phyloP scores from a whole-genome alignment of 192 early-diverging fungal genomes.

The Chytriomyces sp. region DNA sequence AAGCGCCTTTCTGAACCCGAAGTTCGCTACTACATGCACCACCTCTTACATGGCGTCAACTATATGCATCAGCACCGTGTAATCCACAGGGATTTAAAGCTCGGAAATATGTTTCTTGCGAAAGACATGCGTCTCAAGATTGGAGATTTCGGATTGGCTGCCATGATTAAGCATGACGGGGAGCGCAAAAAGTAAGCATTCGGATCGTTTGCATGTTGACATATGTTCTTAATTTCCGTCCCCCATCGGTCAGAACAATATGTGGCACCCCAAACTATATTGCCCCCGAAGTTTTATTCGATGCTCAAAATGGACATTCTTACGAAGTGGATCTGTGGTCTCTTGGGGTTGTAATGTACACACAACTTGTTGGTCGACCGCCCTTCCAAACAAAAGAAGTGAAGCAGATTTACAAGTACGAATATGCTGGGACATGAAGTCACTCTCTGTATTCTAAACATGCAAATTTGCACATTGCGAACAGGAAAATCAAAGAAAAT shows the following conservation, averaged over 20 bases:
- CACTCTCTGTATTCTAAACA: constrained; percentile 6
- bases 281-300: constrained; percentile 92
- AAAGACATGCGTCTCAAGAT: constrained; percentile 85
- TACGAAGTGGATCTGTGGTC: constrained; percentile 97
- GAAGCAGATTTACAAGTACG: constrained; percentile 77
- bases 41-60: constrained; percentile 77
- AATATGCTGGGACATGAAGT: neutral
- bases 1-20: constrained; percentile 87
- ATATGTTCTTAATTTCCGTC: neutral
- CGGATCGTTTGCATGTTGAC: neutral
- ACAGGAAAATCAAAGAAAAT: constrained; percentile 72
- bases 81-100: constrained; percentile 95
- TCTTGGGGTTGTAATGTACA: constrained; percentile 87
- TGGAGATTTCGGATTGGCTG: constrained; percentile 95
- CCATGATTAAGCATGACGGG: constrained; percentile 71
- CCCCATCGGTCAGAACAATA: constrained; percentile 68
- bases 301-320: constrained; percentile 75
- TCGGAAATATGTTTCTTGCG: constrained; percentile 90
- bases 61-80: constrained; percentile 82
- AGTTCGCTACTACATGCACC: constrained; percentile 82
- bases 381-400: constrained; percentile 88
- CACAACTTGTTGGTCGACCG: constrained; percentile 83
- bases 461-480: neutral
- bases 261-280: constrained; percentile 98
- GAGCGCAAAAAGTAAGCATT: constrained; percentile 84